phyloP scores from a whole-genome alignment of 2,329 filamentous ascomycete genomes.

The Colletotrichum filicis region DNA sequence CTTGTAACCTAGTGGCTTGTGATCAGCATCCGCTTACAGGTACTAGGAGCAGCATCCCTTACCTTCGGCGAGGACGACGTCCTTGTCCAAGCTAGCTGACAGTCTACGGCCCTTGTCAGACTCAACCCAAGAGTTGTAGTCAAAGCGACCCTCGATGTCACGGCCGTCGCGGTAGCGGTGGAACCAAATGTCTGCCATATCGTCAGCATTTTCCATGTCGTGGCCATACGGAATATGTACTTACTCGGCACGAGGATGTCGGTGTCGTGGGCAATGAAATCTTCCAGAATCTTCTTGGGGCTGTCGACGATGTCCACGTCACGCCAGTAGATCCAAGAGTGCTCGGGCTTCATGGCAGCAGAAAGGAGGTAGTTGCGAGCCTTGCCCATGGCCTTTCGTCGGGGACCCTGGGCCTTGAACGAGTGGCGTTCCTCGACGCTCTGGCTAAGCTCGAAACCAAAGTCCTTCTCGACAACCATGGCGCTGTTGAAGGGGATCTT shows the following conservation, averaged over 20 bases:
- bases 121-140: constrained; percentile 99
- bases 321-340: constrained; percentile 99
- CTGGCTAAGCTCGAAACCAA: constrained; percentile 80
- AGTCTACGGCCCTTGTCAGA: constrained; percentile 85
- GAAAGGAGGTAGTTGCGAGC: constrained; percentile 93
- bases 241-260: constrained; percentile 95
- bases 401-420: constrained; percentile 87
- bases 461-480: constrained; percentile 90
- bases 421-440: constrained; percentile 84
- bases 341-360: constrained; percentile 87
- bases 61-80: constrained; percentile 91
- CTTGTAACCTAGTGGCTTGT: constrained; percentile 77
- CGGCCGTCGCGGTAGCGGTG: constrained; percentile 83
- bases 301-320: constrained; percentile 97
- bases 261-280: constrained; percentile 92
- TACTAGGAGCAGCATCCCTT: constrained; percentile 31
- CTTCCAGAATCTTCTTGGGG: constrained; percentile 87
- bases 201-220: constrained; percentile 29
- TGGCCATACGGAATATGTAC: constrained; percentile 45
- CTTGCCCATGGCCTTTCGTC: constrained; percentile 88
- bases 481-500: constrained; percentile 87
- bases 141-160: constrained; percentile 96
- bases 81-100: constrained; percentile 77
- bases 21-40: constrained; percentile 12
- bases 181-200: constrained; percentile 87